Evolutionary conservation across 768 basidiomycete genomes (phyloP).

Genomic region (Rubroboletus satanas): DNA sequence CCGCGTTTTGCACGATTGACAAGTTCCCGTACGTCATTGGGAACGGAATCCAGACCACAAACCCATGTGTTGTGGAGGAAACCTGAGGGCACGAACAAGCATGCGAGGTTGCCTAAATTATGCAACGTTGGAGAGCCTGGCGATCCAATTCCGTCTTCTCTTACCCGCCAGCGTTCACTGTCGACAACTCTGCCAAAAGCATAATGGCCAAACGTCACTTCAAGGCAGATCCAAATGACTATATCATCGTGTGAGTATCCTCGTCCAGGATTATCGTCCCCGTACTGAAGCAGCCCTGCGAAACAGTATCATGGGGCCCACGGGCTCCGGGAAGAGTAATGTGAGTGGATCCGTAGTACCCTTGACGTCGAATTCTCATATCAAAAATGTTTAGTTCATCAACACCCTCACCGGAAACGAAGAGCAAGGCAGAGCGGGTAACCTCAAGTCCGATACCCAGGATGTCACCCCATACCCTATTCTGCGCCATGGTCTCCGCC

Average conservation of each 20-base stretch:
- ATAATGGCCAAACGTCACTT: neutral
- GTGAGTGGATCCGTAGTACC: slow-evolving; percentile 2
- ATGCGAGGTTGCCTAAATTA: neutral
- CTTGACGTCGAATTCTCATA: neutral
- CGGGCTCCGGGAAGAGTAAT: slow-evolving; percentile 24
- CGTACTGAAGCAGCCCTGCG: neutral
- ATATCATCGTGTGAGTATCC: slow-evolving; percentile 13
- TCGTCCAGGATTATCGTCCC: neutral
- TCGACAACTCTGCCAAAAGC: neutral
- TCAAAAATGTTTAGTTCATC: slow-evolving; percentile 7
- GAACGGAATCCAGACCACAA: neutral
- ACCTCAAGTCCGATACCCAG: slow-evolving; percentile 13
- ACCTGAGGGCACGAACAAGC: neutral
- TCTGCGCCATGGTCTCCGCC: neutral
- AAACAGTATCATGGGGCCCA: slow-evolving; percentile 23
- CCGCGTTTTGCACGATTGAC: neutral
- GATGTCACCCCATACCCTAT: slow-evolving; percentile 3
- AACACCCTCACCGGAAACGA: slow-evolving; percentile 6
- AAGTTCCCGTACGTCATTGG: neutral
- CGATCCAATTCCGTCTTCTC: neutral
- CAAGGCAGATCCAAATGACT: slow-evolving; percentile 6
- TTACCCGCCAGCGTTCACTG: neutral
- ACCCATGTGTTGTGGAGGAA: neutral
- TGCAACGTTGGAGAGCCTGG: neutral
- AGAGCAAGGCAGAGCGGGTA: neutral